These are phyloP conservation scores for Rhodofomes roseus DNA, from an alignment of 1,284 basidiomycete genomes.

Conservation along the genomic window DNA sequence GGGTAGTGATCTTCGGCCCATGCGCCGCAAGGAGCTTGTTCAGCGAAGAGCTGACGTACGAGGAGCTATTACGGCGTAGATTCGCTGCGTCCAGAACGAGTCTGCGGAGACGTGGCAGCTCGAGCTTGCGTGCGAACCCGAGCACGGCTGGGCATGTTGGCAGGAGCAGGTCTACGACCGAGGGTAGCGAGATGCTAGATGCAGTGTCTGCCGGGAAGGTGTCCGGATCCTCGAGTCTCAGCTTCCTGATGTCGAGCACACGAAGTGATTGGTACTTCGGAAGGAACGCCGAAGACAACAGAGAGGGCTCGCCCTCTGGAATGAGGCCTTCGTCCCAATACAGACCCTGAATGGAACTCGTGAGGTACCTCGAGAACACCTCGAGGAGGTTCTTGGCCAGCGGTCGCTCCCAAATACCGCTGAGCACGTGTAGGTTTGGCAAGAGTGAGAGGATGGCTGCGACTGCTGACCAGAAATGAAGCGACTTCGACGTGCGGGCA, in stretches of 20 bases:
- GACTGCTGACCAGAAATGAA: slow-evolving; percentile 16
- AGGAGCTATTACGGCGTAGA: slow-evolving; percentile 9
- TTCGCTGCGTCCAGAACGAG: slow-evolving; percentile 17
- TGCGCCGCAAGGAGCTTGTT: slow-evolving; percentile 37
- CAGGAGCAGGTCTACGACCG: slow-evolving; percentile 17
- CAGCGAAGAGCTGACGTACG: slow-evolving; percentile 20
- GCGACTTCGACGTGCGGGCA: slow-evolving; percentile 12
- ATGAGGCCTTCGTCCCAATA: slow-evolving; percentile 22
- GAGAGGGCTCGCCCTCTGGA: slow-evolving; percentile 14
- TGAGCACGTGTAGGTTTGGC: slow-evolving; percentile 20
- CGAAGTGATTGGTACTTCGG: slow-evolving; percentile 14
- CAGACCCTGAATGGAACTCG: slow-evolving; percentile 18
- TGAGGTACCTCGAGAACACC: slow-evolving; percentile 19
- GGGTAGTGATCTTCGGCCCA: slow-evolving; percentile 33
- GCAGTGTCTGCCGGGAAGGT: slow-evolving; percentile 5
- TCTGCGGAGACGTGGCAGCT: slow-evolving; percentile 16
- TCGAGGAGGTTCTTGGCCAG: slow-evolving; percentile 16
- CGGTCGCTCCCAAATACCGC: slow-evolving; percentile 20
- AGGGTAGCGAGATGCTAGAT: slow-evolving; percentile 11
- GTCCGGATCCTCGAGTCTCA: slow-evolving; percentile 17
- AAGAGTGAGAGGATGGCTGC: slow-evolving; percentile 15
- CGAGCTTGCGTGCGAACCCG: slow-evolving; percentile 16
- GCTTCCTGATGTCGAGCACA: slow-evolving; percentile 21
- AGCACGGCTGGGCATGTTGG: slow-evolving; percentile 18
- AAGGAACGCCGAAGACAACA: slow-evolving; percentile 14